Evolutionary conservation across 75 land plant genomes (phyloP).

Genomic region (Ceratopteris richardii): DNA sequence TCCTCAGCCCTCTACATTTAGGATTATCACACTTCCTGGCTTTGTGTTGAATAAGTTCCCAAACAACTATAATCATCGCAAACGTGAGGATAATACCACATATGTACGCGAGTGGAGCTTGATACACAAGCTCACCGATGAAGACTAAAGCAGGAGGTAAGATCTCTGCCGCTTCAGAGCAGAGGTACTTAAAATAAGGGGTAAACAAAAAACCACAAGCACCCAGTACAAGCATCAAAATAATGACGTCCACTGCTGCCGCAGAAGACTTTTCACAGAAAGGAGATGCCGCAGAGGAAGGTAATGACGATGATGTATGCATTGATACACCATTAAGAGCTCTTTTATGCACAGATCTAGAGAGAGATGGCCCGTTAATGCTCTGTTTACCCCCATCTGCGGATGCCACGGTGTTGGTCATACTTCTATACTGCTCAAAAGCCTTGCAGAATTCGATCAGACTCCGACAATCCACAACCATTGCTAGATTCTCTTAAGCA

Average conservation of each 20-base stretch:
- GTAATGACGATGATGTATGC: background rate
- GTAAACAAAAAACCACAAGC: slow-evolving; percentile 48
- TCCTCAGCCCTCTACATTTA: slow-evolving; percentile 51
- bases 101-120: slow-evolving; percentile 47
- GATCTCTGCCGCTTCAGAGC: slow-evolving; percentile 32
- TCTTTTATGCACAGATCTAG: slow-evolving; percentile 3
- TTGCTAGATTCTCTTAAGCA: background rate
- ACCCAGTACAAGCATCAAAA: slow-evolving; percentile 46
- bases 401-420: slow-evolving; percentile 23
- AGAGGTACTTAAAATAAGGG: slow-evolving; percentile 51
- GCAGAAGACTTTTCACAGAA: slow-evolving; percentile 58
- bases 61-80: slow-evolving; percentile 24
- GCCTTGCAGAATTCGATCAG: slow-evolving; percentile 52
- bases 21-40: slow-evolving; percentile 65
- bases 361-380: slow-evolving; percentile 6
- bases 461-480: slow-evolving; percentile 47
- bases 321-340: background rate
- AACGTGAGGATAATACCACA: slow-evolving; percentile 32
- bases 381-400: slow-evolving; percentile 11
- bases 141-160: slow-evolving; percentile 28
- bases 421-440: slow-evolving; percentile 44
- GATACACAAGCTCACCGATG: slow-evolving; percentile 38
- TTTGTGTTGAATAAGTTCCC: slow-evolving; percentile 40
- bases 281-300: slow-evolving; percentile 20
- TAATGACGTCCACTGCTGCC: slow-evolving; percentile 49